These are phyloP conservation scores for Solanum sejunctum DNA, from an alignment of 257 asterid genomes.

Conservation along the genomic window DNA sequence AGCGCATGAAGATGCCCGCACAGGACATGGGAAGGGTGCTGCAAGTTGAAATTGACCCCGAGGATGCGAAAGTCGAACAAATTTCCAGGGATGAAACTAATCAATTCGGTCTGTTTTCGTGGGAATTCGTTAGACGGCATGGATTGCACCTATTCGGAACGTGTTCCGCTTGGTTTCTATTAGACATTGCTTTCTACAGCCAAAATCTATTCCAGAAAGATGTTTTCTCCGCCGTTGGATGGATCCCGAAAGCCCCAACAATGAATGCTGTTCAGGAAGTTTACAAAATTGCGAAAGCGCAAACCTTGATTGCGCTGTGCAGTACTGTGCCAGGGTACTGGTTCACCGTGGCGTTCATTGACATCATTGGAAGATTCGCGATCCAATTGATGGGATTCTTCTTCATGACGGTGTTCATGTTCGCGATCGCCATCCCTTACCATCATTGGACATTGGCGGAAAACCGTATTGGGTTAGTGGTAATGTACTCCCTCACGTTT, in stretches of 20 bases:
- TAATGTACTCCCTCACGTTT: neutral
- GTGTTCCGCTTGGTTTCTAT: constrained; percentile 9
- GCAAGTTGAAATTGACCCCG: constrained; percentile 2
- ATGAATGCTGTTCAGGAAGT: constrained; percentile 20
- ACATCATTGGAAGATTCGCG: constrained; percentile 6
- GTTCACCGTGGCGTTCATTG: constrained; percentile 16
- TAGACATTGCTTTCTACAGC: constrained; percentile 1
- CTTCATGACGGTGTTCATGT: constrained; percentile 17
- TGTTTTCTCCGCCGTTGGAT: neutral
- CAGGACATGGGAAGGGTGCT: constrained; percentile 14
- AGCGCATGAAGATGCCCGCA: constrained; percentile 15
- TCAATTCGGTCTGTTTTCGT: constrained; percentile 1
- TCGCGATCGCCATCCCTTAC: constrained; percentile 16
- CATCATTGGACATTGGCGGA: constrained; percentile 5
- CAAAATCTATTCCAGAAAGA: neutral
- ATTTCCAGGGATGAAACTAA: neutral
- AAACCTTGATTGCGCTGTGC: constrained; percentile 11
- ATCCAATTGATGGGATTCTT: neutral
- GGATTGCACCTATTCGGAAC: constrained; percentile 16
- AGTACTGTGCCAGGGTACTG: constrained; percentile 24
- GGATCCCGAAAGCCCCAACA: neutral
- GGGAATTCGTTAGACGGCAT: constrained; percentile 6
- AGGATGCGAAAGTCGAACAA: neutral
- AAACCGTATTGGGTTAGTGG: constrained; percentile 1
- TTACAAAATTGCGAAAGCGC: constrained; percentile 5